phyloP scores from a whole-genome alignment of 257 asterid species.

The Knoxia roxburghii region DNA sequence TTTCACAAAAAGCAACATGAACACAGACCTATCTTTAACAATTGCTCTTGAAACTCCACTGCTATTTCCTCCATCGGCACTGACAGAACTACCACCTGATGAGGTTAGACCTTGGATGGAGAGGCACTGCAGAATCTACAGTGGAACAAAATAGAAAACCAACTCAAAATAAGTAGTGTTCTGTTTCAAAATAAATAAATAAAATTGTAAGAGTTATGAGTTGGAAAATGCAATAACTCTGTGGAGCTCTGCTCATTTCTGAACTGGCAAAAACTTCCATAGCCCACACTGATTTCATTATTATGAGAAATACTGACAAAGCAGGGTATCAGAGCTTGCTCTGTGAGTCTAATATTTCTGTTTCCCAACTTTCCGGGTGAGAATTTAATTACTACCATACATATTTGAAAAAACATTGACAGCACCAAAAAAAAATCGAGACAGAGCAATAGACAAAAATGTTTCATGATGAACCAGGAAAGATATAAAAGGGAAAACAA shows the following conservation, averaged over 20 bases:
- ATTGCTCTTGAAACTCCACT: conserved; percentile 92
- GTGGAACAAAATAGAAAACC: conserved; percentile 15
- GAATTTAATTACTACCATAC: background rate
- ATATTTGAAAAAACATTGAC: background rate
- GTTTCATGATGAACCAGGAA: background rate
- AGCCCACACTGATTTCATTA: background rate
- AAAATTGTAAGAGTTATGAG: background rate
- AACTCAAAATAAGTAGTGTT: conserved; percentile 4
- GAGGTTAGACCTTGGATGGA: conserved; percentile 83
- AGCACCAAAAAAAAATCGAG: background rate
- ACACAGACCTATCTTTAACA: conserved; percentile 78
- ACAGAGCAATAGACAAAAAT: background rate
- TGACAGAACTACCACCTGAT: conserved; percentile 70
- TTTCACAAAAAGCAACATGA: conserved; percentile 17
- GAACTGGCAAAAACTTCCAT: background rate
- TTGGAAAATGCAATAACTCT: background rate
- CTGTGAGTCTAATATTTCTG: background rate
- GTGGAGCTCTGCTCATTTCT: background rate
- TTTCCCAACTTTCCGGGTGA: background rate
- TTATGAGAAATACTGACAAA: background rate
- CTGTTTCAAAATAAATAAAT: too few species aligned
- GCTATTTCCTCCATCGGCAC: conserved; percentile 84
- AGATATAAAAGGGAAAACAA: background rate
- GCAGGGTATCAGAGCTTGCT: background rate
- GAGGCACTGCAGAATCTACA: conserved; percentile 73